Evolutionary conservation across 2,329 filamentous ascomycete species (phyloP).

Genomic region (Aspergillus nomiae): DNA sequence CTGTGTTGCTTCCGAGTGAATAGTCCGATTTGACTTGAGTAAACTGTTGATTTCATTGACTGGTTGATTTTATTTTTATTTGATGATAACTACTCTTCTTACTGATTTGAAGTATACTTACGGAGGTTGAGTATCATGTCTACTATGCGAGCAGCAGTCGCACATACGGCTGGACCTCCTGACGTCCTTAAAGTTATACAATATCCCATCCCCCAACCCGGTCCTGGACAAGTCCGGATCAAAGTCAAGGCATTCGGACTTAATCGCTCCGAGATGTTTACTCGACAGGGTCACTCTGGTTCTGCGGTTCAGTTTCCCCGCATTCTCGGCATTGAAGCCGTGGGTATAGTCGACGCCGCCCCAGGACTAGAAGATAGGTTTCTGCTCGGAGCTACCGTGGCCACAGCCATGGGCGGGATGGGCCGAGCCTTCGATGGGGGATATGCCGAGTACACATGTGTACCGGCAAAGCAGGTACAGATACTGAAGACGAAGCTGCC

Average conservation of each 20-base stretch:
- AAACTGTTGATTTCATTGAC: background rate
- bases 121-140: background rate
- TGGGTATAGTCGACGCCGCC: conserved; percentile 44
- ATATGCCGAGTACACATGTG: conserved; percentile 53
- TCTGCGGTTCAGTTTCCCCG: conserved; percentile 47
- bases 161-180: conserved; percentile 42
- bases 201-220: conserved; percentile 42
- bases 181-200: conserved; percentile 43
- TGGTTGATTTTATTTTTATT: background rate
- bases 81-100: too few species aligned
- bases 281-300: conserved; percentile 44
- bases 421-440: conserved; percentile 51
- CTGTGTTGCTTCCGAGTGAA: background rate
- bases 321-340: conserved; percentile 52
- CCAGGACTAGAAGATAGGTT: conserved; percentile 36
- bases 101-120: background rate
- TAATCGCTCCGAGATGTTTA: conserved; percentile 52
- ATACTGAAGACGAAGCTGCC: conserved; percentile 37
- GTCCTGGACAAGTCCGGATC: conserved; percentile 45
- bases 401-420: conserved; percentile 54
- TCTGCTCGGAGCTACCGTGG: conserved; percentile 44
- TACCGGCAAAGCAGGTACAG: conserved; percentile 45
- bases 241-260: conserved; percentile 49
- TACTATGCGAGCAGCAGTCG: conserved; percentile 50
- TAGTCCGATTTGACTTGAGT: background rate